Evolutionary conservation across 2,329 filamentous ascomycete genomes (phyloP).

Genomic region (Polytolypa hystricis): DNA sequence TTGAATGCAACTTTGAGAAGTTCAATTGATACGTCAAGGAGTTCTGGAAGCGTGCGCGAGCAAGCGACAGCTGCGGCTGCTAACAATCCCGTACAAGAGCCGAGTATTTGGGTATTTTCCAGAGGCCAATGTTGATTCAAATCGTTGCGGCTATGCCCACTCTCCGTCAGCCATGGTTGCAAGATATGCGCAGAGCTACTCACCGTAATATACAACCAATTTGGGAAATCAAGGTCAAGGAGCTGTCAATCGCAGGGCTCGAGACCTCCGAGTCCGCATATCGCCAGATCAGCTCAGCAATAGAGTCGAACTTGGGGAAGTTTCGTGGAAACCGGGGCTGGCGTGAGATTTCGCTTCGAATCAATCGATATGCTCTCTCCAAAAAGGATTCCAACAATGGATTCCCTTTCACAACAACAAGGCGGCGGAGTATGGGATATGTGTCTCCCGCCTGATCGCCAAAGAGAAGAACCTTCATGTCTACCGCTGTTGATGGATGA

Average conservation of each 20-base stretch:
- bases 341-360: background rate
- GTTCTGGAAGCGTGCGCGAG: constrained; percentile 19
- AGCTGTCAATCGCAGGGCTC: constrained; percentile 1
- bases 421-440: background rate
- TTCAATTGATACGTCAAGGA: constrained; percentile 26
- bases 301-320: constrained; percentile 3
- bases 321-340: background rate
- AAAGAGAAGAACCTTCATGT: constrained; percentile 9
- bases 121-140: background rate
- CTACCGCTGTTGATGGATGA: no score
- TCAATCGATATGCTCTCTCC: background rate
- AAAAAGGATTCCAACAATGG: constrained; percentile 1
- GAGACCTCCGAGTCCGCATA: background rate
- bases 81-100: constrained; percentile 25
- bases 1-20: constrained; percentile 25
- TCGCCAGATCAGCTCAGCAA: constrained; percentile 4
- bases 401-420: constrained; percentile 1
- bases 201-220: constrained; percentile 8
- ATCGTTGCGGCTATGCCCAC: background rate
- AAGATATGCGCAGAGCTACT: background rate
- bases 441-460: constrained; percentile 12
- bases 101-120: constrained; percentile 12
- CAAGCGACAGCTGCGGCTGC: constrained; percentile 22
- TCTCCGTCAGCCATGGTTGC: background rate
- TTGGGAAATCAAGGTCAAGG: constrained; percentile 6